Conservation (phyloP, 2,329 filamentous ascomycete species). For the Penicillium nordicum region DNA sequence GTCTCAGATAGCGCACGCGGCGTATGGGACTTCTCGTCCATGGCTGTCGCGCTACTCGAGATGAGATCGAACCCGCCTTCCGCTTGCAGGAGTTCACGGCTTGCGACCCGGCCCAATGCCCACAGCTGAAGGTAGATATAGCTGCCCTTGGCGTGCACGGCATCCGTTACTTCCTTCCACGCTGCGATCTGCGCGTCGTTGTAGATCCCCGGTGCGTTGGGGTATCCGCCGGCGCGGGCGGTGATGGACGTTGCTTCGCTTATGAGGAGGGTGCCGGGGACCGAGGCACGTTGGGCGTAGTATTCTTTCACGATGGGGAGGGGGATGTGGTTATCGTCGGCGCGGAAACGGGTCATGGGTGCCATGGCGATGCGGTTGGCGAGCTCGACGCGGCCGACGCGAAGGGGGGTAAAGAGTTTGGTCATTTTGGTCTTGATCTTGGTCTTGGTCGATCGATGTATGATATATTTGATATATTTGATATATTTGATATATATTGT, state of each 20-base stretch:
- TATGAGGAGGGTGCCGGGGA: constrained; percentile 56
- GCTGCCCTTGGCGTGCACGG: constrained; percentile 60
- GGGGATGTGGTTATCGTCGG: constrained; percentile 49
- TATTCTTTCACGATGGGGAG: constrained; percentile 47
- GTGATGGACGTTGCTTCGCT: constrained; percentile 56
- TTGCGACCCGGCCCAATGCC: constrained; percentile 56
- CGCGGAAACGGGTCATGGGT: constrained; percentile 56
- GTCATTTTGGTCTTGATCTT: constrained; percentile 15
- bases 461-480: not conserved
- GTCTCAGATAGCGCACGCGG: constrained; percentile 35
- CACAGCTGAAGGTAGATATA: constrained; percentile 63
- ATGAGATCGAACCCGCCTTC: constrained; percentile 16
- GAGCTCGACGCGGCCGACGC: constrained; percentile 42
- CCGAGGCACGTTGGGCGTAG: constrained; percentile 53
- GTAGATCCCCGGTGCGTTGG: constrained; percentile 58
- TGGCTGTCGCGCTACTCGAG: constrained; percentile 22
- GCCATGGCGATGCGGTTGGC: constrained; percentile 53
- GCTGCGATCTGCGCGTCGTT: constrained; percentile 54
- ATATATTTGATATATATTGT: not conserved
- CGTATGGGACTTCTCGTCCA: constrained; percentile 22
- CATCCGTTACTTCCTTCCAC: constrained; percentile 60
- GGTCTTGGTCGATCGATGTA: not conserved
- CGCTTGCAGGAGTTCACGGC: constrained; percentile 28
- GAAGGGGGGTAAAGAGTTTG: constrained; percentile 38
- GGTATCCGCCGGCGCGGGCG: constrained; percentile 46